Evolutionary conservation across 352 stramenopile genomes (phyloP), one percentile per base, ranked within the genome.

Genomic region (Globisporangium viniferum): DNA sequence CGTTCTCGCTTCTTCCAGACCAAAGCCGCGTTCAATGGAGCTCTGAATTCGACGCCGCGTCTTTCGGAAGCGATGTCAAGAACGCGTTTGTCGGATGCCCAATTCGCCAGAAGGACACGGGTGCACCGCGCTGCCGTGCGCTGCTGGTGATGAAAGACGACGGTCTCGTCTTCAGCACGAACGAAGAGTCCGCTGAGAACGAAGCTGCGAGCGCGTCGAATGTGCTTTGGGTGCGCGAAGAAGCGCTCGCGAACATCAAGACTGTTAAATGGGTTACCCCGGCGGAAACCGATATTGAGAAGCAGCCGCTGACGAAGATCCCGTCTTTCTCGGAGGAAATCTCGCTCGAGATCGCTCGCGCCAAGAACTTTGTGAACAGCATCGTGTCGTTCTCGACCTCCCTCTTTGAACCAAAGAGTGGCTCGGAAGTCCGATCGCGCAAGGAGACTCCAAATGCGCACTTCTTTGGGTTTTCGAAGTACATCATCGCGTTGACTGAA

Each of bases 401-500:
- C 29, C 59, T 92, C 14, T 85, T 90, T 59, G 79, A 89, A 6
- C 63, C 74, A 15, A 84, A 77, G 54, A 29, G 61, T 35, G 70
- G 66, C 22, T 69, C 73, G 4, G 75, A 76, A 27, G 62, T 41
- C 4, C 75, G 73, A 55, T 72, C 79, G 12, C 83, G 81, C 48
- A 80, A 83, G 66, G 81, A 89, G 56, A 81, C 81, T 12, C 72
- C 62, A 3, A 93, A 92, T 59, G 79, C 87, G 8, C 87, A 93
- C 54, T 80, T 93, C 44, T 93, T 95, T 55, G 86, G 86, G 4
- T 93, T 94, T 63, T 92, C 88, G 35, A 95, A 95, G 82, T 89
- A 88, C 61, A 86, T 93, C 33, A 72, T 95, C 51, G 72, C 81
- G 27, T 69, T 91, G 20, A 95, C 86, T 14, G 76, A 89, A 22